phyloP scores from a whole-genome alignment of 495 filamentous ascomycete genomes.

The Hyaloscypha variabilis region DNA sequence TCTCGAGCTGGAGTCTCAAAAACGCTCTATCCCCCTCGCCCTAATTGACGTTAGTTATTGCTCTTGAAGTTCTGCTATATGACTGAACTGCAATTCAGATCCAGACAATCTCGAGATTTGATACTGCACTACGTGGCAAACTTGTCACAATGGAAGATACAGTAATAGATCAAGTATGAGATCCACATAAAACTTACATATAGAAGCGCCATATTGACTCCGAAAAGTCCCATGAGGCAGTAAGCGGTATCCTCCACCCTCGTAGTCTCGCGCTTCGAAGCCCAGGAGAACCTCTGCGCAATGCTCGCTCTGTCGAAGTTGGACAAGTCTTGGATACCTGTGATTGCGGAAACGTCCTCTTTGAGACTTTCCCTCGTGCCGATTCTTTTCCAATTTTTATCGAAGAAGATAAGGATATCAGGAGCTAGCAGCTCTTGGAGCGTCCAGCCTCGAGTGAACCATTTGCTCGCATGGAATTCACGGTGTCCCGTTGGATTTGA shows the following conservation, averaged over 20 bases:
- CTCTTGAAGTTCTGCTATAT: too few relatives aligned
- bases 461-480: too few relatives aligned
- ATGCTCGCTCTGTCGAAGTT: neutral
- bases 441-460: too few relatives aligned
- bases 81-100: too few relatives aligned
- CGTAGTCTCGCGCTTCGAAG: slow-evolving; percentile 1
- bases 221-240: slow-evolving; percentile 1
- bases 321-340: neutral
- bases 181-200: too few relatives aligned
- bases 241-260: neutral
- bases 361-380: neutral
- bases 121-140: too few relatives aligned
- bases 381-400: slow-evolving; percentile 4
- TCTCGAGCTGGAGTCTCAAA: slow-evolving; percentile 2
- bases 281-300: neutral
- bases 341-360: neutral
- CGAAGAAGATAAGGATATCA: slow-evolving; percentile 34
- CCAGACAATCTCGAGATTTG: too few relatives aligned
- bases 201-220: neutral
- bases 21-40: neutral
- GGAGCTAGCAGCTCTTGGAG: slow-evolving; percentile 24
- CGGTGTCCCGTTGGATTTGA: too few relatives aligned
- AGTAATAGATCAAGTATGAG: too few relatives aligned
- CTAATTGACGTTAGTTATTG: neutral
- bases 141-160: too few relatives aligned